Conservation (phyloP, 1,139 yeast species). For the Blastobotrys proliferans region DNA sequence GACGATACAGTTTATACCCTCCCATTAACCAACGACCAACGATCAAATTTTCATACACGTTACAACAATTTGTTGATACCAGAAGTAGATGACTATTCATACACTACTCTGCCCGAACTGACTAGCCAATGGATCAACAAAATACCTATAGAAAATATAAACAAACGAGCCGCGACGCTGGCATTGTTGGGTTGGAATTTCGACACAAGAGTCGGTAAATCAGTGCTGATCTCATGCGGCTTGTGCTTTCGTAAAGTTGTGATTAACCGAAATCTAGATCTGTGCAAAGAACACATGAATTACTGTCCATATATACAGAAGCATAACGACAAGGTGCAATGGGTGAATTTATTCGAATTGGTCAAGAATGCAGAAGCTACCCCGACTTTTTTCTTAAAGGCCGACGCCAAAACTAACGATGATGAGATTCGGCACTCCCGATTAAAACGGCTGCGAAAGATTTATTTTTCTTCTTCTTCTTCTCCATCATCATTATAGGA, state of each 20-base stretch:
- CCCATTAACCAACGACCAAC: constrained; percentile 12
- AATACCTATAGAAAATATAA: constrained; percentile 1
- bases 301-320: constrained; percentile 19
- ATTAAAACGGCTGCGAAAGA: not conserved
- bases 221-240: constrained; percentile 15
- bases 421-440: constrained; percentile 7
- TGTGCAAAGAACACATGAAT: constrained; percentile 17
- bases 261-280: constrained; percentile 10
- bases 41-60: constrained; percentile 8
- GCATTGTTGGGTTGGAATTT: constrained; percentile 20
- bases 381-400: constrained; percentile 1
- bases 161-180: constrained; percentile 8
- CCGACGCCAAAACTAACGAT: constrained; percentile 7
- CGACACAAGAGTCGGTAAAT: not conserved
- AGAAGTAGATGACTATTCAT: constrained; percentile 1
- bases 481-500: too few species aligned
- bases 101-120: constrained; percentile 1
- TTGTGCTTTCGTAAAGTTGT: constrained; percentile 20
- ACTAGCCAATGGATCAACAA: constrained; percentile 1
- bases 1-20: constrained; percentile 16
- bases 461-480: too few species aligned
- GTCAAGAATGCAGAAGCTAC: constrained; percentile 3
- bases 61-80: not conserved
- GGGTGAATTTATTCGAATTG: constrained; percentile 14
- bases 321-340: constrained; percentile 5